A percentile compares a stretch with the other conserved stretches of the same genome.
Evolutionary conservation across 495 filamentous ascomycete species (phyloP).

Genomic region (Penicillium dipodomyicola): DNA sequence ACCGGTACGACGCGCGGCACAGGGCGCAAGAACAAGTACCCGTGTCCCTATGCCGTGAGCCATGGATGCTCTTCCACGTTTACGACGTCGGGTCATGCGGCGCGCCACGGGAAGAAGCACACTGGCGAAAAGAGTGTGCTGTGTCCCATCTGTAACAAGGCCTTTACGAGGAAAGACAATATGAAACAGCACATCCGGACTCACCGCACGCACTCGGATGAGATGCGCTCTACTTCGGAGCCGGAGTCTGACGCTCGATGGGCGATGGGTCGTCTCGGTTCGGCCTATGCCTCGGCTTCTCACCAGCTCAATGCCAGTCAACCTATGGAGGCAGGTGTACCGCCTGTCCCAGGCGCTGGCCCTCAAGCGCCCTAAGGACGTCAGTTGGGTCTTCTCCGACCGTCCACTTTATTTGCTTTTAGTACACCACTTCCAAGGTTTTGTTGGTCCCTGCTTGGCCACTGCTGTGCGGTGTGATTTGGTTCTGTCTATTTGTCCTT

Average conservation of each 20-base stretch:
- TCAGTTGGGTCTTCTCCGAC: not conserved
- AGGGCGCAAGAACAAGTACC: slow-evolving; percentile 53
- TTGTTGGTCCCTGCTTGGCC: not conserved
- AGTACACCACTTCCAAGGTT: not conserved
- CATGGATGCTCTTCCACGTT: slow-evolving; percentile 79
- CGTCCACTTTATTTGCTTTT: not conserved
- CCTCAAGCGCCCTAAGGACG: not conserved
- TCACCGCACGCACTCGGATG: slow-evolving; percentile 53
- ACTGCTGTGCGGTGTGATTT: slow-evolving; percentile 24
- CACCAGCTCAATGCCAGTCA: slow-evolving; percentile 32
- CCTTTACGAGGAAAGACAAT: slow-evolving; percentile 95
- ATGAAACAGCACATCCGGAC: slow-evolving; percentile 98
- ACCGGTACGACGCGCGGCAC: slow-evolving; percentile 16
- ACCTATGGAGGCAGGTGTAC: slow-evolving; percentile 17
- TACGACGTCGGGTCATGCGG: slow-evolving; percentile 93
- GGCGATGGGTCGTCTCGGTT: slow-evolving; percentile 16
- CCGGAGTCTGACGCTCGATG: slow-evolving; percentile 28
- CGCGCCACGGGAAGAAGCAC: slow-evolving; percentile 95
- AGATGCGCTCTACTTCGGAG: slow-evolving; percentile 33
- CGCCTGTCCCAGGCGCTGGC: slow-evolving; percentile 10
- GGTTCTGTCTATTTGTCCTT: not conserved
- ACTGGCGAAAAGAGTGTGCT: slow-evolving; percentile 91
- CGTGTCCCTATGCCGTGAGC: slow-evolving; percentile 56
- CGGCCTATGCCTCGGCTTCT: slow-evolving; percentile 13
- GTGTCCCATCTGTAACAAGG: slow-evolving; percentile 88